phyloP scores from a whole-genome alignment of 139 green algal species.

The Chlorella sp. region DNA sequence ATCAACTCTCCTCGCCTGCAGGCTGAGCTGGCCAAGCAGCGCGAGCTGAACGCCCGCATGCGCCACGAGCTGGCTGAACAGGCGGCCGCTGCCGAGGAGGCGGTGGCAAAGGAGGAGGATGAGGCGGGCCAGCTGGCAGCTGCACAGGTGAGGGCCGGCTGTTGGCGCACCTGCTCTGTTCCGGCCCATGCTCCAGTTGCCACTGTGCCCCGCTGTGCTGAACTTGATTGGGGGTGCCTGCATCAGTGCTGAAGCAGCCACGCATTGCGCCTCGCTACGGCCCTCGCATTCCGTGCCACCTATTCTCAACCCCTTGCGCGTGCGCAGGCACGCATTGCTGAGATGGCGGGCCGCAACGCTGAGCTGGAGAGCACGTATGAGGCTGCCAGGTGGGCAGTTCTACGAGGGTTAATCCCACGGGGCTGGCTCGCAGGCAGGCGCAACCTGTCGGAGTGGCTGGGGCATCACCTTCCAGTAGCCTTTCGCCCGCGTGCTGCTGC shows the following conservation, averaged over 20 bases:
- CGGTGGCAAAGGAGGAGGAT: neutral
- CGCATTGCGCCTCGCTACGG: too few species aligned
- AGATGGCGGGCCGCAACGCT: neutral
- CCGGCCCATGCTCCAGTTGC: too few species aligned
- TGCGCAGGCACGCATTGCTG: neutral
- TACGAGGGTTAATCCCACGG: too few species aligned
- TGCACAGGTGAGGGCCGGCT: neutral
- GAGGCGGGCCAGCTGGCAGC: neutral
- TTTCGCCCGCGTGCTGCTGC: neutral
- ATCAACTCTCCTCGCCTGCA: neutral
- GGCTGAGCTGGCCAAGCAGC: slow-evolving; percentile 28
- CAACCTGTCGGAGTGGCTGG: too few species aligned
- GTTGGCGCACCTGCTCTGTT: too few species aligned
- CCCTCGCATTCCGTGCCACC: too few species aligned
- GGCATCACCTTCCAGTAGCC: too few species aligned
- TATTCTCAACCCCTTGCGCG: neutral
- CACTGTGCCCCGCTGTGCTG: too few species aligned
- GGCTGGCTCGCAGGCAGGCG: too few species aligned
- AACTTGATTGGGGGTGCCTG: too few species aligned
- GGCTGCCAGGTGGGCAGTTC: neutral
- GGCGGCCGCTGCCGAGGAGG: slow-evolving; percentile 11
- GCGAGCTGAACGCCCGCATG: slow-evolving; percentile 33
- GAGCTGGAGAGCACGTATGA: slow-evolving; percentile 9
- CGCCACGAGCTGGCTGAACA: slow-evolving; percentile 30
- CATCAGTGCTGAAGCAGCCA: too few species aligned